These are phyloP conservation scores for Glarea lozoyensis DNA, from an alignment of 495 filamentous ascomycete genomes.

Conservation along the genomic window DNA sequence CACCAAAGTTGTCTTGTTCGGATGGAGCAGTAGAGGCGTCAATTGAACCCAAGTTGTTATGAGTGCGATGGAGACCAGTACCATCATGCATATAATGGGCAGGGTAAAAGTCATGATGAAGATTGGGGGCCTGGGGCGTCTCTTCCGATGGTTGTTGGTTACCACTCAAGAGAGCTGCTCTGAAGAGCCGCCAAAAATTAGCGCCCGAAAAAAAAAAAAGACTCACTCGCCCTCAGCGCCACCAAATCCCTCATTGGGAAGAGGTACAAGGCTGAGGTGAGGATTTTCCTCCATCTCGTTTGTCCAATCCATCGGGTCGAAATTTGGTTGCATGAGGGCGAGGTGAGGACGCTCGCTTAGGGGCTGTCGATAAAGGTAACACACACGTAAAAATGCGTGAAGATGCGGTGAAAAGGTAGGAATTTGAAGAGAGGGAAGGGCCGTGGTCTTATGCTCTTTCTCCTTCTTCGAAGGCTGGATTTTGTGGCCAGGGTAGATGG, in stretches of 20 bases:
- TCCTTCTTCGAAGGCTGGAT: too few relatives aligned
- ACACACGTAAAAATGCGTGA: not conserved
- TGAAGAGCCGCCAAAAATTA: too few relatives aligned
- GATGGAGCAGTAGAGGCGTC: too few relatives aligned
- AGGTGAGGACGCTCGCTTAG: conserved; percentile 1
- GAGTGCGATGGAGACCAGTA: too few relatives aligned
- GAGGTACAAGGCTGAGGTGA: not conserved
- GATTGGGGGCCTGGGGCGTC: too few relatives aligned
- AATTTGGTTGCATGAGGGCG: not conserved
- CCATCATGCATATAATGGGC: too few relatives aligned
- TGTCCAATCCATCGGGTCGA: not conserved
- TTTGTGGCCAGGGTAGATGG: too few relatives aligned
- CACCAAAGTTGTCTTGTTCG: too few relatives aligned
- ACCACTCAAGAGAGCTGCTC: too few relatives aligned
- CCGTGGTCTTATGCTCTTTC: not conserved
- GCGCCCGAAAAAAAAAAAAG: conserved; percentile 2
- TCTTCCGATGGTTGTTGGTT: too few relatives aligned
- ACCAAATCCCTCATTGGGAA: not conserved
- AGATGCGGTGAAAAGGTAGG: not conserved
- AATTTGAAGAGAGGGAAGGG: not conserved
- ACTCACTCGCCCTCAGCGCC: not conserved
- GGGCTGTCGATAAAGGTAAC: not conserved
- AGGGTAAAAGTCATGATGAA: too few relatives aligned
- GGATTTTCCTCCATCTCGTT: not conserved
- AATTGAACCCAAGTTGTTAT: too few relatives aligned